phyloP scores from a whole-genome alignment of 257 asterid species.

The Fraxinus pennsylvanica region DNA sequence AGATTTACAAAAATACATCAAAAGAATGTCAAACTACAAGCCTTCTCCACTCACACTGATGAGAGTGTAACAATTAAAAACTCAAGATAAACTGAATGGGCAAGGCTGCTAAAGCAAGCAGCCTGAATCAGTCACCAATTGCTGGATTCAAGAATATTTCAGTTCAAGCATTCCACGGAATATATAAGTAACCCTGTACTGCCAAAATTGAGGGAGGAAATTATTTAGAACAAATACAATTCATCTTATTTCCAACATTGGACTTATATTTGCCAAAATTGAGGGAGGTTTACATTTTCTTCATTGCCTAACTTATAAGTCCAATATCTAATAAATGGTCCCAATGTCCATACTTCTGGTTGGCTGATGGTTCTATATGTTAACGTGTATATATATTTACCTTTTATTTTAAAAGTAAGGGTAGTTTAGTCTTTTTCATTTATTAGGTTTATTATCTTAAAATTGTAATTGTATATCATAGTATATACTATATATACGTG shows the following conservation, averaged over 20 bases:
- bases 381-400: no score
- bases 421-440: no score
- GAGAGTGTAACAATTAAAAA: constrained; percentile 6
- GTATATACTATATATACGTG: no score
- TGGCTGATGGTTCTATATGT: neutral
- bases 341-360: neutral
- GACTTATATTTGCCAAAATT: no score
- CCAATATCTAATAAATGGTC: neutral
- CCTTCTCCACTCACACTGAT: neutral
- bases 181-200: neutral
- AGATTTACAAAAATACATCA: neutral
- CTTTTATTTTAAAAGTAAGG: no score
- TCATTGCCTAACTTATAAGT: neutral
- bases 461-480: no score
- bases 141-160: neutral
- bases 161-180: neutral
- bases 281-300: neutral
- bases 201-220: neutral
- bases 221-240: neutral
- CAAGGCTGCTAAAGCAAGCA: neutral
- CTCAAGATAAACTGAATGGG: neutral
- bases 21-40: neutral
- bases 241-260: neutral
- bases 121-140: neutral
- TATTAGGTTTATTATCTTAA: no score